phyloP scores from a whole-genome alignment of 2,329 filamentous ascomycete species.

The Cladobotryum protrusum region DNA sequence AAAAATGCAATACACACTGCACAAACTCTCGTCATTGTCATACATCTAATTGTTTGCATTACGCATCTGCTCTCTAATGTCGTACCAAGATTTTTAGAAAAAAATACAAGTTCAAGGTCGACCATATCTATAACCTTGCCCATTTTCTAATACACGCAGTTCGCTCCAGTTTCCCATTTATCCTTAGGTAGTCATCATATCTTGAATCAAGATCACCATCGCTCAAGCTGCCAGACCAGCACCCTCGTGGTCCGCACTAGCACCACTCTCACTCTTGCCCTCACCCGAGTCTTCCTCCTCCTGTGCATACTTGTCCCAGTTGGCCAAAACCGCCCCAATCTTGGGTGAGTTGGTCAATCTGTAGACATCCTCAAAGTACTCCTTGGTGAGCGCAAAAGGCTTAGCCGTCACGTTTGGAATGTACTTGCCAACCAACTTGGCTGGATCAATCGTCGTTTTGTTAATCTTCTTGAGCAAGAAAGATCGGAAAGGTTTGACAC shows the following conservation, averaged over 20 bases:
- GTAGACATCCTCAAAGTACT: conserved; percentile 99
- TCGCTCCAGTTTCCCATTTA: too few relatives aligned
- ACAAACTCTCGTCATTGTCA: too few relatives aligned
- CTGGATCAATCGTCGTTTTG: conserved; percentile 96
- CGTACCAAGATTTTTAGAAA: not conserved
- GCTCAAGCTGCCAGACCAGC: conserved; percentile 35
- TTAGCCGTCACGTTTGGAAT: conserved; percentile 97
- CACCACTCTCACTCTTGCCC: conserved; percentile 33
- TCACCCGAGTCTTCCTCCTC: conserved; percentile 34
- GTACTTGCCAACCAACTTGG: conserved; percentile 96
- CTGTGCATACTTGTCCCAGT: conserved; percentile 69
- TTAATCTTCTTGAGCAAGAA: conserved; percentile 99
- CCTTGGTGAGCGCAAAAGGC: conserved; percentile 92
- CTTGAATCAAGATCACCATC: not conserved
- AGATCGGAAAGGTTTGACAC: conserved; percentile 96
- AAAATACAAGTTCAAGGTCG: too few relatives aligned
- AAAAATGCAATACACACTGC: not conserved
- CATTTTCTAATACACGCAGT: not conserved
- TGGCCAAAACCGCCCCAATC: conserved; percentile 75
- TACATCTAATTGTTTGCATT: conserved; percentile 4
- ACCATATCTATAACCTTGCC: not conserved
- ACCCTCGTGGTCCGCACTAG: conserved; percentile 37
- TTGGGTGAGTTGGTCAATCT: conserved; percentile 77
- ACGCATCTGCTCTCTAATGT: conserved; percentile 1
- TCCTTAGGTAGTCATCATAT: not conserved